These are phyloP conservation scores for Candida sithepensis DNA, from an alignment of 805 yeast genomes.

Conservation along the genomic window DNA sequence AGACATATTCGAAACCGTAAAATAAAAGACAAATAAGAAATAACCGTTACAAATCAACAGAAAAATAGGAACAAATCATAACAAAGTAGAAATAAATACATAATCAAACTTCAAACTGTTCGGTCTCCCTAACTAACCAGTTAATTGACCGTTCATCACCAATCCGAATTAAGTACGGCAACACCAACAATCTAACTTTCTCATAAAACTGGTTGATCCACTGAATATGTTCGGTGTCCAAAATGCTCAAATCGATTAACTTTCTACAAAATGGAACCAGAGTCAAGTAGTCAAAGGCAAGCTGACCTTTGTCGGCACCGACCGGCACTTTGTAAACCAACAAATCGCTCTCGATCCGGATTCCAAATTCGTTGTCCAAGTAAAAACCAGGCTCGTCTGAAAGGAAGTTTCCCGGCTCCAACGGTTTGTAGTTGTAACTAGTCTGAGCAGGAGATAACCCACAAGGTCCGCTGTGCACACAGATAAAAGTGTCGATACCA, in stretches of 20 bases:
- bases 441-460: constrained; percentile 54
- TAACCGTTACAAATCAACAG: background rate
- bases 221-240: constrained; percentile 56
- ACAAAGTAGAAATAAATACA: background rate
- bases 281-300: constrained; percentile 80
- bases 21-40: background rate
- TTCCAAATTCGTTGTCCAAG: constrained; percentile 84
- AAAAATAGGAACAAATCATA: background rate
- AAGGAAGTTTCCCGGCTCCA: constrained; percentile 65
- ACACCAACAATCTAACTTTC: constrained; percentile 49
- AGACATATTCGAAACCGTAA: no score
- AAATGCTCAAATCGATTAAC: constrained; percentile 58
- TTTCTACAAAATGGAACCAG: constrained; percentile 78
- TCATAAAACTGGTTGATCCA: constrained; percentile 71
- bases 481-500: constrained; percentile 89
- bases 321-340: constrained; percentile 35
- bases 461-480: constrained; percentile 93
- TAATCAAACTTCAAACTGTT: constrained; percentile 21
- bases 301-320: constrained; percentile 46
- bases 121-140: constrained; percentile 73
- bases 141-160: constrained; percentile 55
- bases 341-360: constrained; percentile 84
- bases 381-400: constrained; percentile 96
- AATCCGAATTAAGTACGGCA: constrained; percentile 46
- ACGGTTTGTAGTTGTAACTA: constrained; percentile 42